A percentile compares a stretch with the other conserved stretches of the same genome.
phyloP scores from a whole-genome alignment of 2,329 filamentous ascomycete genomes.

The Hymenotorrendiella dingleyae region DNA sequence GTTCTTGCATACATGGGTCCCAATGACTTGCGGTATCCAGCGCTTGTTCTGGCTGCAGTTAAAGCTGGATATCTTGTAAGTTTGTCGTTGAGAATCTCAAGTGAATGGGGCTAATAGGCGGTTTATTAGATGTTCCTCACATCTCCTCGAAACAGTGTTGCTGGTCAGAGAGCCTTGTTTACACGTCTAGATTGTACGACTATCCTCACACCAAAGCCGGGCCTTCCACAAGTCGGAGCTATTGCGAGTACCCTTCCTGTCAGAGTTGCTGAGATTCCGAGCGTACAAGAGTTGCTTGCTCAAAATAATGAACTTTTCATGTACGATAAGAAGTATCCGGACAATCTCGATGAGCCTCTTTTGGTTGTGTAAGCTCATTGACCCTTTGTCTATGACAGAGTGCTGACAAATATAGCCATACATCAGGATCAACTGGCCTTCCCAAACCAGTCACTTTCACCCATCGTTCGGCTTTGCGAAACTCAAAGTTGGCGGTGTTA shows the following conservation, averaged over 20 bases:
- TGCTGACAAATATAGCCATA: too few relatives aligned
- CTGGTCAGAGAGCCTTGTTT: slow-evolving; percentile 2
- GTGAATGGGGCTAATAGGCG: not conserved
- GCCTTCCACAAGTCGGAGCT: not conserved
- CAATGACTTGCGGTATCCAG: slow-evolving; percentile 7
- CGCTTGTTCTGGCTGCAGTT: slow-evolving; percentile 4
- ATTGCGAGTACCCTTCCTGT: not conserved
- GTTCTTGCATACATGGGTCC: slow-evolving; percentile 40
- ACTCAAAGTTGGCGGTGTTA: slow-evolving; percentile 17
- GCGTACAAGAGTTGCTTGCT: slow-evolving; percentile 2
- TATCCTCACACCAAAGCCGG: not conserved
- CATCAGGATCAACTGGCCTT: slow-evolving; percentile 37
- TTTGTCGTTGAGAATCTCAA: not conserved
- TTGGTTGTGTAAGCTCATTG: slow-evolving; percentile 32
- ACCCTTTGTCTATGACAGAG: slow-evolving; percentile 36
- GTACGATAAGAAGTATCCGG: not conserved
- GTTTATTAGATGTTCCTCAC: slow-evolving; percentile 3
- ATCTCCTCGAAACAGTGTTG: slow-evolving; percentile 6
- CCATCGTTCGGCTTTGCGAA: slow-evolving; percentile 24
- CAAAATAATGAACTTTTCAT: not conserved
- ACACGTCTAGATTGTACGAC: not conserved
- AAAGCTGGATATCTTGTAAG: slow-evolving; percentile 8
- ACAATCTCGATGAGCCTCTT: slow-evolving; percentile 8
- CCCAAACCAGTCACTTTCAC: slow-evolving; percentile 36
- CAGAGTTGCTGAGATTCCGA: slow-evolving; percentile 1